Percentiles rank a stretch among this genome's conserved stretches.
Conservation (phyloP, 2,329 filamentous ascomycete genomes). For the Hypoxylon sp. region DNA sequence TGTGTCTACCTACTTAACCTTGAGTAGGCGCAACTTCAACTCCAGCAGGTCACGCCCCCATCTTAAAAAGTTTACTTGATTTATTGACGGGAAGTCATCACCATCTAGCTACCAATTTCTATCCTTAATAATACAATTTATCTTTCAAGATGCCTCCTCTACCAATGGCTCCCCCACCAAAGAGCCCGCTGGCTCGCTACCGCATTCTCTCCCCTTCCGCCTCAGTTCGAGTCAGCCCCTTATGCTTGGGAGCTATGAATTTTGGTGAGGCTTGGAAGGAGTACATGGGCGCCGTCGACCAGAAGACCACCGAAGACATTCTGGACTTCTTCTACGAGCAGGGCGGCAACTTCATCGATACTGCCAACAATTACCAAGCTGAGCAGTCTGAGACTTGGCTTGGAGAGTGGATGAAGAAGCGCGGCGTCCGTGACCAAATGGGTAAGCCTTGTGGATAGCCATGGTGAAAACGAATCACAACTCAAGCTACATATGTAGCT, state of each 20-base stretch:
- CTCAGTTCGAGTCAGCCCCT: conserved; percentile 75
- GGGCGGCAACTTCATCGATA: conserved; percentile 81
- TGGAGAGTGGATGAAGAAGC: conserved; percentile 78
- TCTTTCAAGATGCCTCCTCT: conserved; percentile 33
- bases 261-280: conserved; percentile 70
- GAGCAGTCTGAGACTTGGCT: conserved; percentile 76
- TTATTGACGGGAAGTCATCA: conserved; percentile 10
- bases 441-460: conserved; percentile 56
- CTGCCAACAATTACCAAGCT: conserved; percentile 77
- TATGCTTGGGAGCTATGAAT: conserved; percentile 74
- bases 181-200: conserved; percentile 75
- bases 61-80: conserved; percentile 15
- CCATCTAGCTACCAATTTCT: background rate
- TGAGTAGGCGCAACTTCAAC: background rate
- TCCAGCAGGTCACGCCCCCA: background rate
- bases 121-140: background rate
- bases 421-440: conserved; percentile 76
- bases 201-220: conserved; percentile 77
- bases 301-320: conserved; percentile 73
- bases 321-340: conserved; percentile 76
- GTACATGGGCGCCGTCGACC: conserved; percentile 75
- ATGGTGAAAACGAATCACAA: background rate
- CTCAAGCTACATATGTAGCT: background rate
- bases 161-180: conserved; percentile 60
- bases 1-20: background rate